Evolutionary conservation across 2,329 filamentous ascomycete genomes (phyloP).

Genomic region (Lasiodiplodia theobromae): DNA sequence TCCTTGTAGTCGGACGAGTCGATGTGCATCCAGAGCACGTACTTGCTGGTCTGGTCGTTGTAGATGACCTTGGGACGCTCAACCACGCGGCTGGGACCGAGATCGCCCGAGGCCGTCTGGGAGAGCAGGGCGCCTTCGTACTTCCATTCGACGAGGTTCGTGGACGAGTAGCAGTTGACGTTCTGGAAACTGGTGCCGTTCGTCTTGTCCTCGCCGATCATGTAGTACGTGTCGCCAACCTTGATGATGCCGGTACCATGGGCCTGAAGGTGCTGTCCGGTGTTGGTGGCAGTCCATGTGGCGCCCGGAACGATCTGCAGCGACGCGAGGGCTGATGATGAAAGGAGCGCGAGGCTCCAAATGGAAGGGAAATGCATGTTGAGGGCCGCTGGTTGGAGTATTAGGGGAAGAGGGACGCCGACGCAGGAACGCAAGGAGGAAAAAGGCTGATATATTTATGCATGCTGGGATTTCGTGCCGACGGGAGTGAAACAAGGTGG

Average conservation of each 20-base stretch:
- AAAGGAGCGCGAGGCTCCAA: constrained; percentile 31
- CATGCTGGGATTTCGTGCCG: not conserved
- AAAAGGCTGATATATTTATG: not conserved
- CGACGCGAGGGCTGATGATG: constrained; percentile 38
- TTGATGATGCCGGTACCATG: constrained; percentile 71
- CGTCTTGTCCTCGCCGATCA: constrained; percentile 74
- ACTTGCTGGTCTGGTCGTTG: constrained; percentile 68
- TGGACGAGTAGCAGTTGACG: constrained; percentile 72
- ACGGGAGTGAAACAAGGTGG: not conserved
- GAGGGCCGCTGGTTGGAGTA: not conserved
- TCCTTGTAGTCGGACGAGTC: constrained; percentile 68
- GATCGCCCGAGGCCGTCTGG: constrained; percentile 59
- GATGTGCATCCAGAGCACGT: constrained; percentile 75
- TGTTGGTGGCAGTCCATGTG: constrained; percentile 50
- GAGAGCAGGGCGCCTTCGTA: constrained; percentile 67
- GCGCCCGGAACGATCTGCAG: constrained; percentile 49
- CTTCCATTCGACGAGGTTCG: constrained; percentile 69
- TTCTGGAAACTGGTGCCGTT: constrained; percentile 67
- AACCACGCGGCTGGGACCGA: constrained; percentile 68
- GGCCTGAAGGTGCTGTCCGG: constrained; percentile 67
- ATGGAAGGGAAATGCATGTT: not conserved
- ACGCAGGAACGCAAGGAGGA: not conserved
- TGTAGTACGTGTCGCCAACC: constrained; percentile 67
- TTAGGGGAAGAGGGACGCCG: not conserved
- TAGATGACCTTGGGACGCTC: constrained; percentile 74